Conservation (phyloP, 2,329 filamentous ascomycete species). For the Fusarium neocosmosporiellum region DNA sequence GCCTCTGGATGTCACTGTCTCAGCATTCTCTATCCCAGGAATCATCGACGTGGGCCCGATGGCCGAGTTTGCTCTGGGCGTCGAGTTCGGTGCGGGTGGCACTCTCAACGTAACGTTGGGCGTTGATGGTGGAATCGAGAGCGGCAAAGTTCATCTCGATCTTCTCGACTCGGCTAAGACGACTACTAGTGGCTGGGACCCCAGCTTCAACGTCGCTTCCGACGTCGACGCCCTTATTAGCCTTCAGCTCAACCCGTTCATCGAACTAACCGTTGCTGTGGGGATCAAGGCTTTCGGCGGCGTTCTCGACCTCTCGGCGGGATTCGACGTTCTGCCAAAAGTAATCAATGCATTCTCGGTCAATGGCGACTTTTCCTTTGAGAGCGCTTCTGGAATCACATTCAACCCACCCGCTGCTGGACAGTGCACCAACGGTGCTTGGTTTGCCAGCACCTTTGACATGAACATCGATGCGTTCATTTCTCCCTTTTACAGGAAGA, state of each 20-base stretch:
- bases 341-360: neutral
- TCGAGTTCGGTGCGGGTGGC: neutral
- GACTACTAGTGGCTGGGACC: neutral
- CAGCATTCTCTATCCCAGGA: neutral
- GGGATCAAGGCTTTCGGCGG: neutral
- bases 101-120: neutral
- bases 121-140: neutral
- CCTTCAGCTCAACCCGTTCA: constrained; percentile 1
- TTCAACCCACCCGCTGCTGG: neutral
- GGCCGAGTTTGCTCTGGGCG: neutral
- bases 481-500: neutral
- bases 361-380: neutral
- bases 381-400: neutral
- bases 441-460: neutral
- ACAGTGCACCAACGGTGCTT: neutral
- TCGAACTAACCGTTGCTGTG: neutral
- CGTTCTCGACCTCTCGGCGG: neutral
- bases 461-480: neutral
- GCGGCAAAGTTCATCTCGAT: neutral
- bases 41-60: constrained; percentile 1
- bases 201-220: neutral
- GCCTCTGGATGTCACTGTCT: neutral
- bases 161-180: neutral
- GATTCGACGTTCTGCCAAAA: neutral
- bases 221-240: neutral